Base-by-base conservation (phyloP, 2,329 filamentous ascomycete species). In the Fusarium floridanum region DNA sequence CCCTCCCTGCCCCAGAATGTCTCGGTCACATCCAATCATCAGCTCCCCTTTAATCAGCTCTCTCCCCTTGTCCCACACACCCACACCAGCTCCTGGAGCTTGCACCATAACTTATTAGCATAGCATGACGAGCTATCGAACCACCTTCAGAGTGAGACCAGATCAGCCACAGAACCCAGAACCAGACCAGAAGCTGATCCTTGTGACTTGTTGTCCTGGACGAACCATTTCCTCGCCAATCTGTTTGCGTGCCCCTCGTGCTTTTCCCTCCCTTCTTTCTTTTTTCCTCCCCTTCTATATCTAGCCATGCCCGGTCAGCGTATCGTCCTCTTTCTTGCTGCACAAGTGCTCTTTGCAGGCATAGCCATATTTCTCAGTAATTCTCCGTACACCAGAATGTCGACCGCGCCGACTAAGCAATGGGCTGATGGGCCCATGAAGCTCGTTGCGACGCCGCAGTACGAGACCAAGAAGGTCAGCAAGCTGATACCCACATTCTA, bases 401-500 rank as follows among this genome's bases (percentile, higher is more conserved):
- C 77, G n/a, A 66, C 62, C 61, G 73, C 78, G 29, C 82, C 79
- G 24, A 79, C 73, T n/a, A 77, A 77, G 64, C 70, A 67, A 34
- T 91, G 89, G 89, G 89, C 88, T 3, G 88, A 91, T 76, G 80
- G 82, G 39, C 89, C 89, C 37, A 85, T 91, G 80, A 84, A 84
- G 78, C 83, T 91, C 66, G 84, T 91, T 53, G 81, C 82, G 4
- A 91, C 89, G 64, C 89, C 89, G 20, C 85, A 88, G 69, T 88
- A 84, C 72, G 83, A 84, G 76, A 88, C 87, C 4, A 85, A 86
- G 69, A 88, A 88, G 84, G 87, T 88, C 69, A 64, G 72, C 29
- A n/a, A n/a, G 60, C n/a, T 50, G 20, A n/a, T 45, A 16, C 22
- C 14, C 1, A 36, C 16, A 24, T 11, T 16, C 10, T 22, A 17